Evolutionary conservation across 257 asterid genomes (phyloP).

Genomic region (Nicotiana obtusifolia): DNA sequence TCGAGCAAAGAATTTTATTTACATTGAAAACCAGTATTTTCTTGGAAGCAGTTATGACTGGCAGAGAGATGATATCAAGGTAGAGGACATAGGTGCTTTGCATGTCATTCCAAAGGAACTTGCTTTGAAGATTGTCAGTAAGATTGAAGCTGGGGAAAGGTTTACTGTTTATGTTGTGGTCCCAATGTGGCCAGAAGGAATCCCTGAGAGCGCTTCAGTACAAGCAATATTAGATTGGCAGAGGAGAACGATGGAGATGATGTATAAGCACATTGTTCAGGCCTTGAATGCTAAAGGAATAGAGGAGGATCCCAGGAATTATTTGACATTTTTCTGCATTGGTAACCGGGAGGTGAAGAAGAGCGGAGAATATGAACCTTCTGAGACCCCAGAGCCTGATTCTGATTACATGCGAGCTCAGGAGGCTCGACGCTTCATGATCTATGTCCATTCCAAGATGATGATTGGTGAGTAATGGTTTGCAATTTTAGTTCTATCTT

Average conservation of each 20-base stretch:
- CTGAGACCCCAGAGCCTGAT: slow-evolving; percentile 70
- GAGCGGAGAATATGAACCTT: slow-evolving; percentile 76
- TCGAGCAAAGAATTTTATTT: slow-evolving; percentile 67
- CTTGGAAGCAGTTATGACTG: slow-evolving; percentile 73
- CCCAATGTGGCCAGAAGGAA: slow-evolving; percentile 96
- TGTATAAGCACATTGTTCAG: slow-evolving; percentile 59
- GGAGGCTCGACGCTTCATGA: slow-evolving; percentile 84
- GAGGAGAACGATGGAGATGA: slow-evolving; percentile 78
- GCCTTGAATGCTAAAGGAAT: slow-evolving; percentile 62
- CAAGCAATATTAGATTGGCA: slow-evolving; percentile 94
- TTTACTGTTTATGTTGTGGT: slow-evolving; percentile 63
- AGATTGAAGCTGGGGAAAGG: slow-evolving; percentile 82
- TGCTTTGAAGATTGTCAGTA: slow-evolving; percentile 60
- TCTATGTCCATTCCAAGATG: slow-evolving; percentile 88
- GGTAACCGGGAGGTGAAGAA: slow-evolving; percentile 77
- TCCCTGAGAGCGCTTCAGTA: slow-evolving; percentile 82
- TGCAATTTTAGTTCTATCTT: neutral
- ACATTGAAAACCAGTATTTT: slow-evolving; percentile 79
- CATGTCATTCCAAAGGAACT: slow-evolving; percentile 81
- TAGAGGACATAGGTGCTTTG: slow-evolving; percentile 67
- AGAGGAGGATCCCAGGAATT: slow-evolving; percentile 74
- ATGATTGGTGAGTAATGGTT: slow-evolving; percentile 57
- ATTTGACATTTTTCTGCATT: slow-evolving; percentile 77
- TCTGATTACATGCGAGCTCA: slow-evolving; percentile 67
- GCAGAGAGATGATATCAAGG: slow-evolving; percentile 47